Evolutionary conservation across 495 filamentous ascomycete species (phyloP), one percentile per base, ranked within the genome.

Genomic region (Hypoxylon fuscum): DNA sequence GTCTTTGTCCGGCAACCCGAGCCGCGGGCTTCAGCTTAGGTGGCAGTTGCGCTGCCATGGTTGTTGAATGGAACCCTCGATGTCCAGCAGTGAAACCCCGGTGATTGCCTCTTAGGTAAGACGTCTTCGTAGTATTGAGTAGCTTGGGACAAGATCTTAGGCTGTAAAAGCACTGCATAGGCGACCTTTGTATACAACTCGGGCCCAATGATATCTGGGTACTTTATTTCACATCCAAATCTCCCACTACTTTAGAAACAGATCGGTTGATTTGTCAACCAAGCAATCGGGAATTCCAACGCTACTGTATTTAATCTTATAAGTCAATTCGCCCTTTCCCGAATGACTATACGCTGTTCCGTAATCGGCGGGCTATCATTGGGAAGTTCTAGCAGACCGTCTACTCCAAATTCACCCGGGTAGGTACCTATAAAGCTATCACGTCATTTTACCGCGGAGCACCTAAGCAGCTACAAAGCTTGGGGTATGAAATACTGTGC

Each of bases 1-100:
- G 91, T 67, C 84, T 84, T 74, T 90, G 87, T 21, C 88, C 85
- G 9, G 90, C 86, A 12, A 98, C 93, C 65, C 94, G 80, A 53
- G 77, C 77, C 3, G 94, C 94, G 21, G 95, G 95, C 66, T 80
- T 77, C 15, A 86, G 71, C 64, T 82, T 76, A 3, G 59, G 52
- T 25, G 69, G 64, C 29, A 72, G 63, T 61, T 64, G 51, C 1
- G 55, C 25, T 3, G 70, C 54, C 62, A 68, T 68, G 5, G 25
- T 44, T 15, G 61, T 54, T 20, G 64, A 47, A 48, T 77, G 72
- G 23, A 77, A 66, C 23, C 46, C 62, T 41, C 63, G 54, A 18
- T 21, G 11, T 10, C 23, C 35, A 43, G 45, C 52, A 37, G 20
- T 11, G 22, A 55, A 32, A 49, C 20, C 25, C 27, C 5, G 44